Percentiles rank a stretch among this genome's conserved stretches.
Evolutionary conservation across 768 basidiomycete genomes (phyloP).

Genomic region (Lactarius sanguifluus): DNA sequence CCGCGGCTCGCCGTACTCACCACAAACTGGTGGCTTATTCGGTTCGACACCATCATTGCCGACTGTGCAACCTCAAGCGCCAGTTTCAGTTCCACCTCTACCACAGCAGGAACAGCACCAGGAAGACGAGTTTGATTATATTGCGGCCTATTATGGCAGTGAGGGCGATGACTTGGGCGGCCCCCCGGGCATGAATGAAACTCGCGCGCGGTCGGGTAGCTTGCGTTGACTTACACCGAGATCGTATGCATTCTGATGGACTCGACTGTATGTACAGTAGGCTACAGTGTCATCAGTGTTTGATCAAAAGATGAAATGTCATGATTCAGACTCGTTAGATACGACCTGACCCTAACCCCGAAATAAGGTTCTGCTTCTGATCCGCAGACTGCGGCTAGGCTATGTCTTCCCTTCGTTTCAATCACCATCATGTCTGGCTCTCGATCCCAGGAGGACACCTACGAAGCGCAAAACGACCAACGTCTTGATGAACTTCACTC

Average conservation of each 20-base stretch:
- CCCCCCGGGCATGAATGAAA: background rate
- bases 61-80: constrained; percentile 15
- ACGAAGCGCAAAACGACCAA: constrained; percentile 85
- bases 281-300: background rate
- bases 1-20: constrained; percentile 45
- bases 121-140: constrained; percentile 57
- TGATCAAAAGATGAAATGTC: background rate
- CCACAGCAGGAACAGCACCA: constrained; percentile 26
- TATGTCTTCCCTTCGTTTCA: background rate
- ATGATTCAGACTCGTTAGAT: too few relatives aligned
- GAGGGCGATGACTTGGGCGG: constrained; percentile 8
- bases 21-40: constrained; percentile 6
- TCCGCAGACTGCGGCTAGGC: too few relatives aligned
- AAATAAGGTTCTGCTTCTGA: background rate
- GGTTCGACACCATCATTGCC: constrained; percentile 14
- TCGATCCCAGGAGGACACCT: constrained; percentile 58
- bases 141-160: constrained; percentile 49
- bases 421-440: constrained; percentile 27
- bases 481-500: constrained; percentile 80
- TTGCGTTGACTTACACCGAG: constrained; percentile 15
- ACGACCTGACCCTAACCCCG: constrained; percentile 19
- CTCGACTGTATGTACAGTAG: background rate
- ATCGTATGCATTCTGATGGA: background rate
- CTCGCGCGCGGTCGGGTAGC: constrained; percentile 8
- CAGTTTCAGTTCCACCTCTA: constrained; percentile 19